These are phyloP conservation scores for Plantago lanceolata DNA, from an alignment of 305 asterid species.

Conservation along the genomic window DNA sequence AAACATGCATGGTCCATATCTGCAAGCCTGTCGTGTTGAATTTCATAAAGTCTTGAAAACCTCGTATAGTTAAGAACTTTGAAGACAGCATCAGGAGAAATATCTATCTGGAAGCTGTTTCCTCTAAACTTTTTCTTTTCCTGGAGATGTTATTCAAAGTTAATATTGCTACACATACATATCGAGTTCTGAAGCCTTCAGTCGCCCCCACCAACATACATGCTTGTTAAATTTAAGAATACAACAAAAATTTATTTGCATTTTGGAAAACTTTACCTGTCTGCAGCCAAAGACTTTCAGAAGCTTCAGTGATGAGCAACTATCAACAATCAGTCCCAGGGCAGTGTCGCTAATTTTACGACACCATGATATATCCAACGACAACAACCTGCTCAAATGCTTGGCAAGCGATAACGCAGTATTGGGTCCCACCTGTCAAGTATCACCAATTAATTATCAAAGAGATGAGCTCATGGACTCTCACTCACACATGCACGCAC, in stretches of 20 bases:
- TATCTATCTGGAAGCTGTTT: no score
- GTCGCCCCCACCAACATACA: no score
- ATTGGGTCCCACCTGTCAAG: slow-evolving; percentile 51
- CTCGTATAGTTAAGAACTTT: no score
- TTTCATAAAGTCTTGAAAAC: no score
- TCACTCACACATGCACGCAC: no score
- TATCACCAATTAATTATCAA: slow-evolving; percentile 20
- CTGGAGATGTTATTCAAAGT: no score
- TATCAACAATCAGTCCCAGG: slow-evolving; percentile 67
- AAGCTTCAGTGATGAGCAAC: slow-evolving; percentile 61
- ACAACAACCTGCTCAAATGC: slow-evolving; percentile 45
- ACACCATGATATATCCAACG: slow-evolving; percentile 81
- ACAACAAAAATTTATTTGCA: slow-evolving; percentile 4
- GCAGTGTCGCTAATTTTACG: slow-evolving; percentile 56
- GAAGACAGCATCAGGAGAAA: no score
- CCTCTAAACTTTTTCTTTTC: no score
- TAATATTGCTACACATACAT: no score
- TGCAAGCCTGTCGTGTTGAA: no score
- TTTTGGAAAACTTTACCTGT: slow-evolving; percentile 30
- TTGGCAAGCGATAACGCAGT: slow-evolving; percentile 68
- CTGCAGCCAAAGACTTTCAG: slow-evolving; percentile 65
- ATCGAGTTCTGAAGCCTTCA: no score
- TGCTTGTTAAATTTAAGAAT: background rate
- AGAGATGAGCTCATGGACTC: background rate
- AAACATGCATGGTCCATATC: no score